phyloP scores from a whole-genome alignment of 2,329 filamentous ascomycete genomes.

The Curvularia hawaiiensis region DNA sequence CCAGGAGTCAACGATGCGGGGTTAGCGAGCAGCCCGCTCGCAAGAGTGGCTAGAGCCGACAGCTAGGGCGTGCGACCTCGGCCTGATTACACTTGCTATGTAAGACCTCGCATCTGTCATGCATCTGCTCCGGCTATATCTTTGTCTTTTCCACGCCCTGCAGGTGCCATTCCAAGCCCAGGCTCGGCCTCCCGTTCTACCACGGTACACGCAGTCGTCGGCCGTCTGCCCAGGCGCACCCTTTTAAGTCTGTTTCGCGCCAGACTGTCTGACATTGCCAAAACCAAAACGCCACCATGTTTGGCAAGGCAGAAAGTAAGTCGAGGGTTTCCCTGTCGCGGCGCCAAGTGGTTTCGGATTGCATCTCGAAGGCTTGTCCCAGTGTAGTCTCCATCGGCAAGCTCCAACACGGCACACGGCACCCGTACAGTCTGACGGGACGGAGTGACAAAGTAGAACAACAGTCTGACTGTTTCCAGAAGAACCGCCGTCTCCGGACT shows the following conservation, averaged over 20 bases:
- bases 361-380: constrained; percentile 8
- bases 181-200: constrained; percentile 4
- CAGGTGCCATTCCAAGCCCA: constrained; percentile 4
- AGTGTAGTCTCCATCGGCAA: constrained; percentile 10
- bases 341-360: constrained; percentile 16
- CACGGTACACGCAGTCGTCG: constrained; percentile 3
- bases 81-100: constrained; percentile 3
- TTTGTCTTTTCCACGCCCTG: constrained; percentile 3
- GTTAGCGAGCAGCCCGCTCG: constrained; percentile 22
- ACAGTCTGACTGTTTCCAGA: constrained; percentile 25
- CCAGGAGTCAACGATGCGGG: constrained; percentile 25
- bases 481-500: constrained; percentile 22
- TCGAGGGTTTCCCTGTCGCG: constrained; percentile 11
- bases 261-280: not conserved
- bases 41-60: constrained; percentile 13
- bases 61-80: constrained; percentile 25
- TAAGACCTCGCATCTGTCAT: not conserved
- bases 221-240: not conserved
- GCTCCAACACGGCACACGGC: not conserved
- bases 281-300: constrained; percentile 28
- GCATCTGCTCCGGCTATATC: constrained; percentile 1
- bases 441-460: not conserved
- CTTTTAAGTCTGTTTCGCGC: constrained; percentile 3
- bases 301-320: constrained; percentile 42
- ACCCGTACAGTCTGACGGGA: too few species aligned